A percentile compares a stretch with the other conserved stretches of the same genome.
These are phyloP conservation scores for Senecio squalidus DNA, from an alignment of 140 eudicot genomes.

Conservation along the genomic window DNA sequence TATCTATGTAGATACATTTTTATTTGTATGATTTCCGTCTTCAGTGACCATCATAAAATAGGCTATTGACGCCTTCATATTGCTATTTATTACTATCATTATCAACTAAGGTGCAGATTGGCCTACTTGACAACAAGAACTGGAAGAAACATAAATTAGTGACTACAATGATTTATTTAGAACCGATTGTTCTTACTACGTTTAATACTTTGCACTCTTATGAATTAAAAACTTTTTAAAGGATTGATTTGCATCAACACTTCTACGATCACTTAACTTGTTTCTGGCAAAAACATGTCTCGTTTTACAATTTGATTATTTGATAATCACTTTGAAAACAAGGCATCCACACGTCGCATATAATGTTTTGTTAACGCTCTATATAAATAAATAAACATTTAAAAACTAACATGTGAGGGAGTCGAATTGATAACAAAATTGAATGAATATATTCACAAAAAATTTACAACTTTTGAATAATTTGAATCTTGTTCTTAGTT, in stretches of 20 bases:
- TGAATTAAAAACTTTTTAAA: no score
- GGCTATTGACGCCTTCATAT: neutral
- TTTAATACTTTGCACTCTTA: neutral
- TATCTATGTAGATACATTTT: neutral
- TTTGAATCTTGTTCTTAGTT: slow-evolving; percentile 13
- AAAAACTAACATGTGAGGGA: no score
- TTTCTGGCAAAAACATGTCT: no score
- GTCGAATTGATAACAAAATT: neutral
- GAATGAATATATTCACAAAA: slow-evolving; percentile 13
- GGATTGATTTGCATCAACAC: neutral
- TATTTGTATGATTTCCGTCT: neutral
- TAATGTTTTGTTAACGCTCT: no score
- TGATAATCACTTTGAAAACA: no score
- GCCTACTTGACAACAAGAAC: no score
- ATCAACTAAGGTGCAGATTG: neutral
- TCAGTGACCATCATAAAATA: neutral
- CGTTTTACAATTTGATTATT: no score
- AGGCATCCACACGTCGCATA: no score
- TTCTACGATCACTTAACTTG: neutral
- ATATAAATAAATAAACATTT: no score
- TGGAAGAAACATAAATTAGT: no score
- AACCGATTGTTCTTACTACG: neutral
- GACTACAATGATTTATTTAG: neutral
- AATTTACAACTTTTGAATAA: slow-evolving; percentile 11
- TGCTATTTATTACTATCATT: neutral